Base-by-base conservation (phyloP, 1,284 basidiomycete genomes). In the Pseudozyma tsukubaensis region DNA sequence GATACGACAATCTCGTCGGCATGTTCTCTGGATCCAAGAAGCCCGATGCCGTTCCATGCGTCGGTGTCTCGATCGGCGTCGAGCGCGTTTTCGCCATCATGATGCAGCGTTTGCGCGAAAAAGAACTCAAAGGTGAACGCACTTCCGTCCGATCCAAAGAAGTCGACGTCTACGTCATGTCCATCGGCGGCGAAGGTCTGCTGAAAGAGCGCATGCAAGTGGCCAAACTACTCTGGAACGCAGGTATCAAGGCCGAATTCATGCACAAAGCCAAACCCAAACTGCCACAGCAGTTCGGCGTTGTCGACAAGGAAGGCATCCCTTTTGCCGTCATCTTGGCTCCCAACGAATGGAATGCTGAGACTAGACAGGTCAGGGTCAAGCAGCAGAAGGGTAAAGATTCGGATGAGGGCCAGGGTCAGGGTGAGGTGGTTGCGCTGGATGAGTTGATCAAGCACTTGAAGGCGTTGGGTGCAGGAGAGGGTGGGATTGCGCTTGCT, bases 1-100 rank as follows among this genome's bases (percentile, higher is more conserved):
- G 96, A 48, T 99, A 99, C 87, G 96, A 99, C 87, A 92, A 92
- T 75, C 91, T 99, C n/a, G 96, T 99, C 1, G 92, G 92, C 50
- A 91, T 95, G 88, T 97, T 99, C 86, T 89, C 91, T 19, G 89
- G 92, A 7, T 91, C 93, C 34, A 83, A 85, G 83, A 56, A 84
- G 90, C 55, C 91, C 90, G 87, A 92, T 90, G 85, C 74, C 1
- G 89, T 96, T 57, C 96, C 95, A 0, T 99, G 97, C 84, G 91
- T 99, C 12, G 96, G 97, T 21, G 90, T 98, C 36, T 93, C 91
- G 72, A 92, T 99, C 75, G 97, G 97, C 29, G 88, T 99, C 53
- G 97, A 99, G 86, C 88, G 97, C n/a, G 91, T 99, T 66, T 99
- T 97, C 83, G 92, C 94, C 37, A 89, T 99, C 78, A 86, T 97